A percentile compares a stretch with the other conserved stretches of the same genome.
Conservation (phyloP, 148 eudicot species). For the Dianthus caryophyllus region DNA sequence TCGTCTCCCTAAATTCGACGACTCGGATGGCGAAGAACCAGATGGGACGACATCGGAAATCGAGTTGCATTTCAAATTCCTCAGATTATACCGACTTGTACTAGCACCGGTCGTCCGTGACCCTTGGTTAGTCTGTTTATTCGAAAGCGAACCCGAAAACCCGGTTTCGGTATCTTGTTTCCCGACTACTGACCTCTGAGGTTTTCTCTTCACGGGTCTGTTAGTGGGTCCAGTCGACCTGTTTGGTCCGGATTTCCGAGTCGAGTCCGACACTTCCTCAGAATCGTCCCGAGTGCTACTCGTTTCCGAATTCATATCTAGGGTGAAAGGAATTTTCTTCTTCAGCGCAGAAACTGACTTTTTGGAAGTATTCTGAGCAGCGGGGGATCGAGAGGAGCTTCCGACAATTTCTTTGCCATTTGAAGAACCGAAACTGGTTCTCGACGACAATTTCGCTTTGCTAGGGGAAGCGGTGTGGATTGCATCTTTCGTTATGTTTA, state of each 20-base stretch:
- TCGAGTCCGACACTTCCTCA: conserved; percentile 34
- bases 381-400: conserved; percentile 39
- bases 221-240: conserved; percentile 24
- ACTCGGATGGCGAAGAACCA: conserved; percentile 49
- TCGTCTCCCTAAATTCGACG: conserved; percentile 36
- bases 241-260: conserved; percentile 24
- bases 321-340: conserved; percentile 35
- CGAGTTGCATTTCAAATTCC: conserved; percentile 54
- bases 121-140: conserved; percentile 28
- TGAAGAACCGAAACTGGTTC: conserved; percentile 38
- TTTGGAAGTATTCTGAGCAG: conserved; percentile 25
- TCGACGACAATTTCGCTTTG: conserved; percentile 42
- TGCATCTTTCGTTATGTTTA: conserved; percentile 39
- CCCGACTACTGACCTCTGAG: conserved; percentile 38
- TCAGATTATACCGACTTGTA: conserved; percentile 39
- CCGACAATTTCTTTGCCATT: conserved; percentile 50
- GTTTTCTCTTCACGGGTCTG: conserved; percentile 33
- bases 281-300: conserved; percentile 39
- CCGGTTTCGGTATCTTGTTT: conserved; percentile 33
- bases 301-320: conserved; percentile 40
- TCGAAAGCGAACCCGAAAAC: conserved; percentile 34
- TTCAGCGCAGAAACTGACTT: conserved; percentile 31
- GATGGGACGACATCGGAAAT: conserved; percentile 46
- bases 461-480: conserved; percentile 38
- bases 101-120: conserved; percentile 32